Base-by-base conservation (phyloP, 441 rosid species). In the Pelargonium hybrid region DNA sequence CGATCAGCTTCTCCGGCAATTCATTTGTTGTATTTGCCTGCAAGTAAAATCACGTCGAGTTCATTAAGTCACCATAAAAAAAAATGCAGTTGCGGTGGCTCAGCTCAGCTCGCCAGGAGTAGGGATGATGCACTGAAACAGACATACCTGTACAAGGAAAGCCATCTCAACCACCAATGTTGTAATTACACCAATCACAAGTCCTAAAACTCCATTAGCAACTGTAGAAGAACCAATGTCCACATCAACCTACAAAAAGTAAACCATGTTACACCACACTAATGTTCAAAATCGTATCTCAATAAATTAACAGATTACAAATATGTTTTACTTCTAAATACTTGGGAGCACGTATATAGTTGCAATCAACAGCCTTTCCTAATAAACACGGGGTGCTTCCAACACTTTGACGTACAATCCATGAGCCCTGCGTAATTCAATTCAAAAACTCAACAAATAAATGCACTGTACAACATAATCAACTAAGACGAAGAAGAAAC, bases 361-460 rank as follows among this genome's bases (percentile, higher is more conserved):
- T 95, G 87, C 97, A 88, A 81, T 95, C 99, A 69, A 90, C 97
- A 26, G 97, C 96, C 80, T 91, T 95, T 71, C 99, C 98, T 69
- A 95, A 78, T 73, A 92, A 86, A 82, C 99, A 92, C 15, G 99
- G 99, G 48, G 98, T 92, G 88, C 98, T 90, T 76, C 98, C 99
- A 73, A 95, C 98, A 77, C 99, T 95, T 78, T 95, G 98, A 57
- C 96, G 91, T 70, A 95, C 99, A 71, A 95, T 90, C 98, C 98
- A 95, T 69, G 99, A 92, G 2, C 98, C 98, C 99, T 95, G 82
- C 47, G 69, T 66, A 65, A 75, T 77, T 52, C 21, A 52, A 15
- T 15, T n/a, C 21, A 52, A 64, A 75, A 61, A 73, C 52, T 31
- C 20, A 37, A 43, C 13, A 52, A 68, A 15, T 8, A 52, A 68